phyloP scores from a whole-genome alignment of 2,329 filamentous ascomycete species.

The Neofusicoccum laricinum region DNA sequence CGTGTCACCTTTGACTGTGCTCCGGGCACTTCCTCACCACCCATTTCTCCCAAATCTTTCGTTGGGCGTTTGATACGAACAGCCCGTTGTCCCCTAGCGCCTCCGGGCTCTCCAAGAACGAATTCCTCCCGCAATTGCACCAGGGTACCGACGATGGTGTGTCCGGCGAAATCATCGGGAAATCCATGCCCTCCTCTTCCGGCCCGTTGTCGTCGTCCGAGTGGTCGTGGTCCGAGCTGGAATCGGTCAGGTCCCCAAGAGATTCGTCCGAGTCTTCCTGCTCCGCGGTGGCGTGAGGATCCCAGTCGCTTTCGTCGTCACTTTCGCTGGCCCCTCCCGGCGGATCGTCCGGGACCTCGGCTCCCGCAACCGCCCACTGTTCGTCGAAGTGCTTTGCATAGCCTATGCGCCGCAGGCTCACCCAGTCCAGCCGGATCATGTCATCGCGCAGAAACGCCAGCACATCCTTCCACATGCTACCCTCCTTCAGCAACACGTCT shows the following conservation, averaged over 20 bases:
- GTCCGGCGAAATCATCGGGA: slow-evolving; percentile 44
- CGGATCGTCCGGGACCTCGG: slow-evolving; percentile 48
- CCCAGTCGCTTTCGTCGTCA: slow-evolving; percentile 38
- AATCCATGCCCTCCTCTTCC: slow-evolving; percentile 41
- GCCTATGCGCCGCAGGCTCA: slow-evolving; percentile 60
- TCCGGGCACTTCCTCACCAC: slow-evolving; percentile 48
- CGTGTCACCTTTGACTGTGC: slow-evolving; percentile 34
- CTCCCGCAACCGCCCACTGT: slow-evolving; percentile 40
- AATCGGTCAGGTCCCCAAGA: slow-evolving; percentile 29
- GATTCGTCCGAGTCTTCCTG: slow-evolving; percentile 32
- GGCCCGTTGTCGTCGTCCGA: slow-evolving; percentile 30
- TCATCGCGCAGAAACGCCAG: slow-evolving; percentile 55
- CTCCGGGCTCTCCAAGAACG: slow-evolving; percentile 41
- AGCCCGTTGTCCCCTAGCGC: slow-evolving; percentile 49
- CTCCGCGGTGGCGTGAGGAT: slow-evolving; percentile 27
- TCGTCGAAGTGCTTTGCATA: slow-evolving; percentile 57
- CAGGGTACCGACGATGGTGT: slow-evolving; percentile 46
- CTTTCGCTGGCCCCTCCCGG: slow-evolving; percentile 42
- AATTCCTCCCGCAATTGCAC: slow-evolving; percentile 41
- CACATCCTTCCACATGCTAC: slow-evolving; percentile 60
- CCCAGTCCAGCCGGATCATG: slow-evolving; percentile 58
- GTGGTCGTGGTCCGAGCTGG: slow-evolving; percentile 32
- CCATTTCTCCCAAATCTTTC: slow-evolving; percentile 58
- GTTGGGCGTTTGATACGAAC: slow-evolving; percentile 46
- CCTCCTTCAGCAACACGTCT: slow-evolving; percentile 60